Percentiles rank a stretch among this genome's conserved stretches.
phyloP scores from a whole-genome alignment of 2,329 filamentous ascomycete genomes.

The Pestalotiopsis fici region DNA sequence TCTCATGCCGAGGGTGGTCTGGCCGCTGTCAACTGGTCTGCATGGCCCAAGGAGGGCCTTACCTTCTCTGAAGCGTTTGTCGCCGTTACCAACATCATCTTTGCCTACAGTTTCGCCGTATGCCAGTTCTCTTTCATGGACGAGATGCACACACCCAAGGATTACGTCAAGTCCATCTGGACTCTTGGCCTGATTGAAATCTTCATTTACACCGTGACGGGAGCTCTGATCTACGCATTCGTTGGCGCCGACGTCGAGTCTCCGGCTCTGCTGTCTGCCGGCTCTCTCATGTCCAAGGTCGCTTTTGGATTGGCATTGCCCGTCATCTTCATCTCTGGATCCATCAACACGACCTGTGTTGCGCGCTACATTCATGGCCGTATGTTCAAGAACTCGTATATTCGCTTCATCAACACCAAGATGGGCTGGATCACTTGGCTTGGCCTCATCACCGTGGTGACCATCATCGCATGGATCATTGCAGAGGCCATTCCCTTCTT shows the following conservation, averaged over 20 bases:
- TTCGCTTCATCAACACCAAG: conserved; percentile 32
- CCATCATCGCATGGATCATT: conserved; percentile 69
- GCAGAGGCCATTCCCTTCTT: conserved; percentile 76
- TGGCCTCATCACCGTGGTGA: conserved; percentile 56
- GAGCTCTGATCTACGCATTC: conserved; percentile 63
- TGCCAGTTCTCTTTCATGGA: conserved; percentile 39
- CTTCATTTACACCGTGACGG: conserved; percentile 60
- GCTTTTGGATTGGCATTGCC: conserved; percentile 64
- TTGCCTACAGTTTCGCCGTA: conserved; percentile 54
- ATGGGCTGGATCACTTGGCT: conserved; percentile 52
- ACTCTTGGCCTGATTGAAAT: conserved; percentile 57
- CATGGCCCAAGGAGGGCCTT: conserved; percentile 32
- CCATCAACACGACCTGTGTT: conserved; percentile 60
- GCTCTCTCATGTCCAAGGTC: conserved; percentile 54
- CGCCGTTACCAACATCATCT: conserved; percentile 61
- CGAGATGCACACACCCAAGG: conserved; percentile 40
- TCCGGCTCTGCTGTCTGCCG: conserved; percentile 62
- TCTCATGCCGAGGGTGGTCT: conserved; percentile 14
- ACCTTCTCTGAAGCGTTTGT: conserved; percentile 50
- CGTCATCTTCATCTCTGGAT: conserved; percentile 66
- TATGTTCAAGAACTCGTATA: conserved; percentile 28
- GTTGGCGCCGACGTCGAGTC: conserved; percentile 57
- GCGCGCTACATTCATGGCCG: conserved; percentile 34
- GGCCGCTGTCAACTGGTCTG: conserved; percentile 27
- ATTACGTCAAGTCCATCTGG: conserved; percentile 42